phyloP scores from a whole-genome alignment of 768 basidiomycete species.

The Lactarius hengduanensis region DNA sequence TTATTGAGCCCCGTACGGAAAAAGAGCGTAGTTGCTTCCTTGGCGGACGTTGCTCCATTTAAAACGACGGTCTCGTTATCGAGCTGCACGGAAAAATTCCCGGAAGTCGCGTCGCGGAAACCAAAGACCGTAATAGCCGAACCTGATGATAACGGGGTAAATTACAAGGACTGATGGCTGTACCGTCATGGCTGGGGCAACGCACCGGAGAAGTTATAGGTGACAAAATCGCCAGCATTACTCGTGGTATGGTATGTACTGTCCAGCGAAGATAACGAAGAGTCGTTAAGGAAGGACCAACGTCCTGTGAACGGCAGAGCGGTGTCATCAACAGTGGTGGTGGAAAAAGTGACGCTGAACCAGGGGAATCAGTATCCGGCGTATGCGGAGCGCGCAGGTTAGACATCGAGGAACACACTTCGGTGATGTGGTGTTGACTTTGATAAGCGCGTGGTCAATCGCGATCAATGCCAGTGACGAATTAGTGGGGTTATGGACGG shows the following conservation, averaged over 20 bases:
- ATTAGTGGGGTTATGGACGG: conserved; percentile 42
- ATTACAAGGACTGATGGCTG: background rate
- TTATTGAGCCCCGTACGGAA: conserved; percentile 61
- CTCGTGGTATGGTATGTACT: conserved; percentile 36
- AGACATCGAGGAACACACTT: conserved; percentile 36
- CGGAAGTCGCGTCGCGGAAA: conserved; percentile 54
- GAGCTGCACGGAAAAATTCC: conserved; percentile 57
- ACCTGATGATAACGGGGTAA: conserved; percentile 41
- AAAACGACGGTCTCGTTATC: conserved; percentile 49
- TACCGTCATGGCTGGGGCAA: conserved; percentile 19
- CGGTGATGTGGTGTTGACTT: conserved; percentile 35
- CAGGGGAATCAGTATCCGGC: conserved; percentile 32
- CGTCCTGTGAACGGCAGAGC: conserved; percentile 51
- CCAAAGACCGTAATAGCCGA: conserved; percentile 61
- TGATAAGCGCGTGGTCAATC: conserved; percentile 59
- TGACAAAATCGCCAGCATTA: conserved; percentile 47
- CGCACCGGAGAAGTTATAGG: conserved; percentile 48
- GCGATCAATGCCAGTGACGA: conserved; percentile 40
- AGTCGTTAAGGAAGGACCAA: conserved; percentile 45
- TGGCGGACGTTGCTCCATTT: conserved; percentile 54
- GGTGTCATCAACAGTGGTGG: conserved; percentile 42
- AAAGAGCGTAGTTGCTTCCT: conserved; percentile 56
- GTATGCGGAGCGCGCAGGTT: conserved; percentile 2
- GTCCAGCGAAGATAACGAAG: conserved; percentile 30
- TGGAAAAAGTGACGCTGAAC: conserved; percentile 39